Conservation (phyloP, 495 filamentous ascomycete genomes). For the Extremus antarcticus region DNA sequence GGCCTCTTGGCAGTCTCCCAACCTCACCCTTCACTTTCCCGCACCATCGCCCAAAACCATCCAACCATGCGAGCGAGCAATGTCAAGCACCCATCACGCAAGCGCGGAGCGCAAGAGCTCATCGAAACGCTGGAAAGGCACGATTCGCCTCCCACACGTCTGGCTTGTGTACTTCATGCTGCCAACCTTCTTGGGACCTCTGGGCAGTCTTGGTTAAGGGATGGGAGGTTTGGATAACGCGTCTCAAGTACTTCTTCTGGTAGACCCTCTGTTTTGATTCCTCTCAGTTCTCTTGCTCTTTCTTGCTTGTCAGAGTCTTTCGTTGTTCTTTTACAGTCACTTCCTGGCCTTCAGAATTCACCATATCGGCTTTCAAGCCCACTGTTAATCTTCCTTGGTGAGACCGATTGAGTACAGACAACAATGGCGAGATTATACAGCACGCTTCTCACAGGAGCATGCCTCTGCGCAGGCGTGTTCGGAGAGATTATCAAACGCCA, state of each 20-base stretch:
- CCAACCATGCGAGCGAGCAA: no score
- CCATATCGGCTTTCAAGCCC: background rate
- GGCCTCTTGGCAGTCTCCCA: background rate
- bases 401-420: background rate
- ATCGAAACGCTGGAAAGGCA: background rate
- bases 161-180: background rate
- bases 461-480: background rate
- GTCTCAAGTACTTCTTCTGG: no score
- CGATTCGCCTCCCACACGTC: background rate
- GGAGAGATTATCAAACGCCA: conserved; percentile 6
- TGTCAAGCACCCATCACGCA: no score
- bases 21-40: background rate
- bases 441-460: background rate
- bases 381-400: background rate
- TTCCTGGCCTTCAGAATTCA: background rate
- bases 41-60: background rate
- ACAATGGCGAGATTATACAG: background rate
- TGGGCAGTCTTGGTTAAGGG: background rate
- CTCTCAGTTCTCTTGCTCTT: background rate
- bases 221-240: background rate
- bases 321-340: background rate
- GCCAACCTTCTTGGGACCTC: background rate
- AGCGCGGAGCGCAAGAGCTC: background rate
- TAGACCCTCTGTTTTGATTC: no score
- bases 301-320: background rate